Conservation (phyloP, 2,329 filamentous ascomycete species). For the Colletotrichum chlorophyti region DNA sequence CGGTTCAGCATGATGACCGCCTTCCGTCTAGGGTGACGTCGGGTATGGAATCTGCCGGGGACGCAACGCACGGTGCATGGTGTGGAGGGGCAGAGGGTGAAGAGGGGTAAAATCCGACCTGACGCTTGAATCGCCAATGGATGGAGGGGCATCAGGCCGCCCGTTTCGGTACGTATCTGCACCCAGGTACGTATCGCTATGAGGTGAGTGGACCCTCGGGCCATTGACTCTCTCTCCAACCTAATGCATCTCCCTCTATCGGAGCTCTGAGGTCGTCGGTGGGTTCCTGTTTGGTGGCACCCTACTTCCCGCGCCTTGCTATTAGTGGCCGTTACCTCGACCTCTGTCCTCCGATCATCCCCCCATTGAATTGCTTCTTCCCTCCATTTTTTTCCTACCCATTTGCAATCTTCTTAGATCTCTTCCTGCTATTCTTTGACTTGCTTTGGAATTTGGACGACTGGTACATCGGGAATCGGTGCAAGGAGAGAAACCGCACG, state of each 20-base stretch:
- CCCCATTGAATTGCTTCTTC: neutral
- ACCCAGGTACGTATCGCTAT: no score
- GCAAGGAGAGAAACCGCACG: constrained; percentile 12
- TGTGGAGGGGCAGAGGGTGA: no score
- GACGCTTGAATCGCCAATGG: constrained; percentile 2
- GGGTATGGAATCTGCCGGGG: constrained; percentile 10
- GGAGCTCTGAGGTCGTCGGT: no score
- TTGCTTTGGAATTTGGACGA: neutral
- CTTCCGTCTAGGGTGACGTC: no score
- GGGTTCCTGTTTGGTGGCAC: neutral
- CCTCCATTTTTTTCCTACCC: neutral
- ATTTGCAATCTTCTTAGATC: no score
- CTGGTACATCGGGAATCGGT: constrained; percentile 7
- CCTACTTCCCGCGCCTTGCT: constrained; percentile 5
- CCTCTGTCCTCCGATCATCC: no score
- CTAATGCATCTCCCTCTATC: no score
- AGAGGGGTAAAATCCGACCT: constrained; percentile 6
- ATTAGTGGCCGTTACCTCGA: constrained; percentile 15
- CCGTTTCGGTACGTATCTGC: no score
- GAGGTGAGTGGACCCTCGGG: no score
- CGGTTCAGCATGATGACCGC: no score
- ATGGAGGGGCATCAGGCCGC: constrained; percentile 6
- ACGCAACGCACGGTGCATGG: no score
- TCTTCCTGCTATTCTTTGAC: neutral
- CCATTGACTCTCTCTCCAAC: no score